Conservation (phyloP, 345 rosid species). For the Angophora floribunda region DNA sequence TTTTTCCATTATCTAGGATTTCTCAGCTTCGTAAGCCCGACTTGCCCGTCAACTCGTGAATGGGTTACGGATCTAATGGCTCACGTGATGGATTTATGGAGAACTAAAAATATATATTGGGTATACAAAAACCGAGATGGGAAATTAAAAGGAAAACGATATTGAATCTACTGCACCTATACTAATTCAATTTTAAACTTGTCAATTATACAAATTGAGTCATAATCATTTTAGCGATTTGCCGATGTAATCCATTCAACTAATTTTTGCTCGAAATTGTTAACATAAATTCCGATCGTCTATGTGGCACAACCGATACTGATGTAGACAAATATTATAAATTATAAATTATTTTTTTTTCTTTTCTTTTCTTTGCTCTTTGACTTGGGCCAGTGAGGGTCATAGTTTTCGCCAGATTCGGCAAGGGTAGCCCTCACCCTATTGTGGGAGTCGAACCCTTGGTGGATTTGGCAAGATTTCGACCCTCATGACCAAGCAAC, state of each 20-base stretch:
- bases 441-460: not conserved
- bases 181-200: too few relatives aligned
- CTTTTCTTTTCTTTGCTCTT: too few relatives aligned
- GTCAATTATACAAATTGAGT: not conserved
- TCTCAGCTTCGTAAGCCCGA: not conserved
- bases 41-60: not conserved
- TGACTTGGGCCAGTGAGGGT: not conserved
- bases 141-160: not conserved
- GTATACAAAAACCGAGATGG: not conserved
- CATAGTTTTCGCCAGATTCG: not conserved
- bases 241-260: too few relatives aligned
- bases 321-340: not conserved
- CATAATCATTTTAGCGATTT: too few relatives aligned
- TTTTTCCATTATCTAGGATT: not conserved
- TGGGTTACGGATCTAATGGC: not conserved
- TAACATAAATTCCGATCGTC: too few relatives aligned
- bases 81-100: not conserved
- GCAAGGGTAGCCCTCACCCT: not conserved
- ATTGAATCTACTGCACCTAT: too few relatives aligned
- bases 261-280: accelerated
- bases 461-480: not conserved
- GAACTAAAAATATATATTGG: not conserved
- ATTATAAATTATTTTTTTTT: too few relatives aligned
- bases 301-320: not conserved
- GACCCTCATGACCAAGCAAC: too few relatives aligned